Evolutionary conservation across 164 flowering plant species (phyloP), one percentile per base, ranked within the genome.

Genomic region (Vitis riparia): DNA sequence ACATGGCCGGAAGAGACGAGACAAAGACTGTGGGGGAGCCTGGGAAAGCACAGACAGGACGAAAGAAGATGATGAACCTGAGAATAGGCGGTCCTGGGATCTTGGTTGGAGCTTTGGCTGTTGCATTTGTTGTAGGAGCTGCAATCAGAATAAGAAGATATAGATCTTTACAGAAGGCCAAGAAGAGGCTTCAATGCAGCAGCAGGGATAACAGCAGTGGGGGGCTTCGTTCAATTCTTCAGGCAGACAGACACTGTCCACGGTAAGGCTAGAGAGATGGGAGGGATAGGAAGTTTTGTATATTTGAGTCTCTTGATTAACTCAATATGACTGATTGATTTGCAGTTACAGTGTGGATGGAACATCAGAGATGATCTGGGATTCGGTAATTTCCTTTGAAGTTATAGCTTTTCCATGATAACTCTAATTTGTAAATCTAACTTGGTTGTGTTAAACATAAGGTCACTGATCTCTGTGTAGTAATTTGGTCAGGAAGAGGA

Each of bases 71-170:
- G 67, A 37, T 5, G 37, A 60, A 37, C 63, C 44, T 49, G 2
- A 52, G 70, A 8, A 8, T 65, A 2, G 67, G 62, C 47, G 50
- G 70, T 29, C 78, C 78, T 3, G 74, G 75, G 60, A 73, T 79
- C 57, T 27, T 65, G 66, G 85, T 78, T 51, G 87, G 87, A 65
- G 79, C 79, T 9, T 50, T 84, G 71, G 84, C 78, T 68, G 71
- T 66, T 69, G 81, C 80, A 11, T 63, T 77, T 67, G 48, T 80
- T 63, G 49, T 80, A 0, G 75, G 65, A 3, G 68, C 62, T 16
- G 13, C 65, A 0, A 66, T 70, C 65, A 71, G 37, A 17, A 56
- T 52, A 29, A 51, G 59, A 2, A 62, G 74, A 16, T 48, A 9
- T 6, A 62, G 19, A 37, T 48, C 29, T 48, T 16, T 15, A 11